These are phyloP conservation scores for Kazachstania viticola DNA, from an alignment of 805 yeast genomes.

Conservation along the genomic window DNA sequence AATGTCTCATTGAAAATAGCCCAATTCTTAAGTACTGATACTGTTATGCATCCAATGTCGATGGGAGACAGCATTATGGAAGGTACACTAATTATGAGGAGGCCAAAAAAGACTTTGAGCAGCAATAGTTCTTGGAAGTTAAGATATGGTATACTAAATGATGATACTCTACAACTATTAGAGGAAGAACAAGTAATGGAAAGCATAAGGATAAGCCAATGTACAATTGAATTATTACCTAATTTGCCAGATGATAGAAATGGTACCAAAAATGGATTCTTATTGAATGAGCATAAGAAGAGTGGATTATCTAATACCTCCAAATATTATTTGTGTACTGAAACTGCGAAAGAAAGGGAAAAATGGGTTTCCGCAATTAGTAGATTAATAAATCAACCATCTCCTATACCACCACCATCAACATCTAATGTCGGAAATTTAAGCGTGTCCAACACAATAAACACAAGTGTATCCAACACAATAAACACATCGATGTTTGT, in stretches of 20 bases:
- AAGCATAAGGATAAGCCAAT: conserved; percentile 24
- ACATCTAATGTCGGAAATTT: conserved; percentile 3
- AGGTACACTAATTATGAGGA: conserved; percentile 53
- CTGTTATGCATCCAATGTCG: conserved; percentile 49
- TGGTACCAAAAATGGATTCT: conserved; percentile 28
- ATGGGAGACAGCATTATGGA: conserved; percentile 43
- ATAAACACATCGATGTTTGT: not conserved
- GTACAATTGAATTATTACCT: conserved; percentile 30
- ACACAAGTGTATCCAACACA: conserved; percentile 1
- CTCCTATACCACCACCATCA: too few species aligned
- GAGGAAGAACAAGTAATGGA: conserved; percentile 47
- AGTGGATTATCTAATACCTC: conserved; percentile 29
- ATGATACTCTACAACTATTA: conserved; percentile 42
- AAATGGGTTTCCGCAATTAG: conserved; percentile 48
- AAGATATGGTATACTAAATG: conserved; percentile 56
- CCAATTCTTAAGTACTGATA: conserved; percentile 54
- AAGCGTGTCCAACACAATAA: conserved; percentile 1
- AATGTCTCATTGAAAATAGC: conserved; percentile 43
- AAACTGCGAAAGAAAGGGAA: conserved; percentile 65
- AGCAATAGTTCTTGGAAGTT: conserved; percentile 56
- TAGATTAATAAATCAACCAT: conserved; percentile 22
- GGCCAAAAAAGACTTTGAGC: conserved; percentile 38
- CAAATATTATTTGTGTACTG: conserved; percentile 65
- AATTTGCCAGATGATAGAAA: conserved; percentile 27
- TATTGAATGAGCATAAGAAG: conserved; percentile 31